A percentile compares a stretch with the other conserved stretches of the same genome.
These are phyloP conservation scores for Cicer yamashitae DNA, from an alignment of 306 rosid species.

Conservation along the genomic window DNA sequence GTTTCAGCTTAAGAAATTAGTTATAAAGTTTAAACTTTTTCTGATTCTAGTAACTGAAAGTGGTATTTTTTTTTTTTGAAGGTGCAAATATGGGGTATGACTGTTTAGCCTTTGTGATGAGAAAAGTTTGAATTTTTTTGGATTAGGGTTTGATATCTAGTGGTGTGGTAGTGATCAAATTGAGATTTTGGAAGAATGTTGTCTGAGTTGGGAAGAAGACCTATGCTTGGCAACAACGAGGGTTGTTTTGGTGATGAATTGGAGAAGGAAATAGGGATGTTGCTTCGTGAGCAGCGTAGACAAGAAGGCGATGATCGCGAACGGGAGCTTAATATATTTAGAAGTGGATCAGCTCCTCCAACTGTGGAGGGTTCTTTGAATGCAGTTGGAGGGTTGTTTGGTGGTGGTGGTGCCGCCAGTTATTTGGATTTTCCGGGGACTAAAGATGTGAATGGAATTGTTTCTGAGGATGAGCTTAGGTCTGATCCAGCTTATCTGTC, in stretches of 20 bases:
- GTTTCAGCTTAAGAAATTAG: background rate
- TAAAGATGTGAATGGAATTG: slow-evolving; percentile 7
- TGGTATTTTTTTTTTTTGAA: background rate
- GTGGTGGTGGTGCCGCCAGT: background rate
- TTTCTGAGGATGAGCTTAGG: slow-evolving; percentile 25
- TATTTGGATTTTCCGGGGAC: background rate
- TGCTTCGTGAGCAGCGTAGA: slow-evolving; percentile 49
- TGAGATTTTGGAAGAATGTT: slow-evolving; percentile 59
- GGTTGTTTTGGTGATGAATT: slow-evolving; percentile 88
- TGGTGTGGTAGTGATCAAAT: slow-evolving; percentile 4
- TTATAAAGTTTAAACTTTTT: background rate
- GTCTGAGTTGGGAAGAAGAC: slow-evolving; percentile 83
- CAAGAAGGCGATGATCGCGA: slow-evolving; percentile 18
- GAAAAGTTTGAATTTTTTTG: background rate
- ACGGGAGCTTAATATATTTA: slow-evolving; percentile 13
- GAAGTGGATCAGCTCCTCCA: slow-evolving; percentile 35
- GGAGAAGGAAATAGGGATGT: slow-evolving; percentile 84
- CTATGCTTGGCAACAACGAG: slow-evolving; percentile 75
- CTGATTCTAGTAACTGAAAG: background rate
- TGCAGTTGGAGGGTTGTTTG: slow-evolving; percentile 26
- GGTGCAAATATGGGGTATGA: background rate
- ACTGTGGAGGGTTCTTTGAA: slow-evolving; percentile 34
- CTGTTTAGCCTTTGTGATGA: background rate
- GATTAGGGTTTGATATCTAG: slow-evolving; percentile 22
- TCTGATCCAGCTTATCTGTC: slow-evolving; percentile 28